Conservation (phyloP, 2,329 filamentous ascomycete genomes). For the Lecanicillium sp. region DNA sequence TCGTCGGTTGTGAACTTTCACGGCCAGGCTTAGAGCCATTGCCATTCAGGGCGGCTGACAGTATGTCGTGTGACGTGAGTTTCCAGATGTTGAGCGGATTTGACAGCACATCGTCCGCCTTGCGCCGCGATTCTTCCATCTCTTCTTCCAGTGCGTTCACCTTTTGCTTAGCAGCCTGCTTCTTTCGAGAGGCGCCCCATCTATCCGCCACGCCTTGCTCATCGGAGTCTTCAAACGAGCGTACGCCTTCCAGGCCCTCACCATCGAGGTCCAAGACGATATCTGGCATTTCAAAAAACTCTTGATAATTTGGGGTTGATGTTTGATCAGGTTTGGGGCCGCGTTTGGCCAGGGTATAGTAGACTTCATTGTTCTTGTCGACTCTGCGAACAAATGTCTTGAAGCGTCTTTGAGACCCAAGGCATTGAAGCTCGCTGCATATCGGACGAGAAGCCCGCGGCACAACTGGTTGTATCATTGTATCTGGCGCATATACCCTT, state of each 20-base stretch:
- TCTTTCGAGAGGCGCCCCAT: slow-evolving; percentile 19
- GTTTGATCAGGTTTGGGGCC: background rate
- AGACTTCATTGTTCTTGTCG: slow-evolving; percentile 15
- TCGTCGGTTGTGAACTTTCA: slow-evolving; percentile 9
- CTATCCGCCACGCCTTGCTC: slow-evolving; percentile 21
- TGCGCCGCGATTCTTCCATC: slow-evolving; percentile 17
- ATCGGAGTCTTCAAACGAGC: slow-evolving; percentile 27
- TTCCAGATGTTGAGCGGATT: slow-evolving; percentile 25
- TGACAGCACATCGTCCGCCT: slow-evolving; percentile 16
- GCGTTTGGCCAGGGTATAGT: slow-evolving; percentile 19
- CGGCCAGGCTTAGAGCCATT: slow-evolving; percentile 12
- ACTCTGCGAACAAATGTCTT: slow-evolving; percentile 8
- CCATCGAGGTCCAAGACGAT: slow-evolving; percentile 45
- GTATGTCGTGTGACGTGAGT: slow-evolving; percentile 33
- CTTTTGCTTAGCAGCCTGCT: slow-evolving; percentile 15
- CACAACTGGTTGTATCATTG: slow-evolving; percentile 2
- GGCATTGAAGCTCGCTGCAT: slow-evolving; percentile 5
- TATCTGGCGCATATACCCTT: too few relatives aligned
- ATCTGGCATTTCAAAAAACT: slow-evolving; percentile 32
- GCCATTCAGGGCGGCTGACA: slow-evolving; percentile 29
- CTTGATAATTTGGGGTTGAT: slow-evolving; percentile 7
- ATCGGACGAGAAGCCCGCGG: slow-evolving; percentile 5
- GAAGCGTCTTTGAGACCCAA: slow-evolving; percentile 6
- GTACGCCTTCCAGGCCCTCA: slow-evolving; percentile 33
- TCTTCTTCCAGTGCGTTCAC: slow-evolving; percentile 22